phyloP scores from a whole-genome alignment of 164 flowering plant genomes.

The Tetrastigma voinierianum region DNA sequence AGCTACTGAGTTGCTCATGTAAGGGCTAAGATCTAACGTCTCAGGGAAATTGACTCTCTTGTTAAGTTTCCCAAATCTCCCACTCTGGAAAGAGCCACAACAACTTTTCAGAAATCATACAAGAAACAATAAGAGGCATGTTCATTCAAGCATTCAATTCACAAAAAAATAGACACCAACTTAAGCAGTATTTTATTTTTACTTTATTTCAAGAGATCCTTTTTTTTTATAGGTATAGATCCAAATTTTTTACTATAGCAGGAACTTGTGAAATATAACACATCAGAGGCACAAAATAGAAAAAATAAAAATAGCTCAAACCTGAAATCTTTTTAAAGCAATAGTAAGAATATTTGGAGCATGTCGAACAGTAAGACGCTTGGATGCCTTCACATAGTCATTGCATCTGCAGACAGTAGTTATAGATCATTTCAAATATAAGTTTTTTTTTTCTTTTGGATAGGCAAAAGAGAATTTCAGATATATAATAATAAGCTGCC shows the following conservation, averaged over 20 bases:
- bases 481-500: constrained; percentile 1
- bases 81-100: constrained; percentile 59
- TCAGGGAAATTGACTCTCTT: constrained; percentile 90
- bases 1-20: constrained; percentile 71
- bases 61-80: constrained; percentile 95
- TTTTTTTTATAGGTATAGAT: too few relatives aligned
- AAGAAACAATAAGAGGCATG: not conserved
- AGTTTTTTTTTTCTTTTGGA: too few relatives aligned
- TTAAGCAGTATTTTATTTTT: too few relatives aligned
- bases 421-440: not conserved
- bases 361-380: constrained; percentile 63
- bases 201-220: not conserved
- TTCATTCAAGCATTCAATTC: too few relatives aligned
- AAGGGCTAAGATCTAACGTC: constrained; percentile 74
- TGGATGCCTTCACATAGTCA: constrained; percentile 91
- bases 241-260: not conserved
- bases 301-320: constrained; percentile 10
- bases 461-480: too few relatives aligned
- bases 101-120: not conserved
- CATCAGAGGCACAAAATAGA: too few relatives aligned
- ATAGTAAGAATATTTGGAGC: constrained; percentile 95
- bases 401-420: constrained; percentile 61
- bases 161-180: too few relatives aligned
- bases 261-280: not conserved
- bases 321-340: constrained; percentile 97